Evolutionary conservation across 805 yeast species (phyloP).

Genomic region (Yamadazyma akitaensis): DNA sequence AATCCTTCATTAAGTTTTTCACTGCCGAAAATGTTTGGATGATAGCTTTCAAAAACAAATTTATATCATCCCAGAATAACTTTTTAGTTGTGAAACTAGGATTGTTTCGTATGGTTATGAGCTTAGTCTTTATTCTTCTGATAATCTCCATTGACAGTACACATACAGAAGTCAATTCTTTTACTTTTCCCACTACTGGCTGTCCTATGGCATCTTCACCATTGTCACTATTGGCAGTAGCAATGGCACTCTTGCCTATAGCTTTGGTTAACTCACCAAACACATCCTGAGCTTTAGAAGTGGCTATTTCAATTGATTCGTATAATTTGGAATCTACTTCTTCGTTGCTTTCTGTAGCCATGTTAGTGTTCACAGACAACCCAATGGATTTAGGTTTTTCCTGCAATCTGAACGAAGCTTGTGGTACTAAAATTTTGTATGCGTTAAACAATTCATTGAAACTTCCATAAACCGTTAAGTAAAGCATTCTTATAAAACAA

Average conservation of each 20-base stretch:
- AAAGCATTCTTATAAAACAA: conserved; percentile 61
- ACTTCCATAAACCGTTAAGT: conserved; percentile 58
- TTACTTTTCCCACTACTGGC: conserved; percentile 59
- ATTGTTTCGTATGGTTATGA: conserved; percentile 49
- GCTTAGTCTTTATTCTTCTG: conserved; percentile 54
- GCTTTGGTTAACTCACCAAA: conserved; percentile 70
- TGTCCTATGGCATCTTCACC: conserved; percentile 21
- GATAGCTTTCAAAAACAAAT: conserved; percentile 75
- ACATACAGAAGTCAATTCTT: conserved; percentile 75
- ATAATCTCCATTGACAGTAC: conserved; percentile 81
- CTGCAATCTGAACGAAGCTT: conserved; percentile 1
- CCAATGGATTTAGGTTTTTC: conserved; percentile 9
- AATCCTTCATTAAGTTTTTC: conserved; percentile 74
- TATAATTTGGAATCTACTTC: conserved; percentile 68
- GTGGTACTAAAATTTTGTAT: conserved; percentile 42
- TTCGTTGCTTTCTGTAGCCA: conserved; percentile 26
- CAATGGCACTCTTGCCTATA: conserved; percentile 60
- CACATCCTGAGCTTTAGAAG: conserved; percentile 70
- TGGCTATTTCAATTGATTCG: conserved; percentile 59
- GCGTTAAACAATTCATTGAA: conserved; percentile 69
- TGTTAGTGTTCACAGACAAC: conserved; percentile 20
- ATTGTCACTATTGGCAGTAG: conserved; percentile 28
- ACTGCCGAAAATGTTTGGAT: conserved; percentile 81
- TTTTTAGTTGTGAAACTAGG: conserved; percentile 51
- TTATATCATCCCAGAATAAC: conserved; percentile 81